Conservation (phyloP, 2,329 filamentous ascomycete species). For the Fusarium phyllophilum region DNA sequence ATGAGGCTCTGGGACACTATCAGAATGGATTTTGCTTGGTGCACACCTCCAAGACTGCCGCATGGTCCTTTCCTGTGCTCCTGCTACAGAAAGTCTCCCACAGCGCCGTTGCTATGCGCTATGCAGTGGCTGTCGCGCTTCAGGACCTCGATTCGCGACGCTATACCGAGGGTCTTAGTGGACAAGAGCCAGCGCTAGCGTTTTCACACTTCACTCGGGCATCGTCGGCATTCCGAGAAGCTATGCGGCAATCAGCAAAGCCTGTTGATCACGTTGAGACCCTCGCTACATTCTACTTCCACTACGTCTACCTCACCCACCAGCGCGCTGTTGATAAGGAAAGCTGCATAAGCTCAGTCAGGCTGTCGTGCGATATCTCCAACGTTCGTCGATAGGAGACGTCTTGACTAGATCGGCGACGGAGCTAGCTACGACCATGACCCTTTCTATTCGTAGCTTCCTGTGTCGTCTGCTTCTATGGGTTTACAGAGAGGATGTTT, state of each 20-base stretch:
- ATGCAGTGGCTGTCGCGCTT: neutral
- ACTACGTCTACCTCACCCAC: neutral
- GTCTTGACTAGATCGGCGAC: neutral
- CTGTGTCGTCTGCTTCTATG: neutral
- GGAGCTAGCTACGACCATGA: fast-evolving
- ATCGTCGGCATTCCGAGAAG: neutral
- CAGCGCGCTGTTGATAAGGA: neutral
- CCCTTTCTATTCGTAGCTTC: neutral
- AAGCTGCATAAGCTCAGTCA: neutral
- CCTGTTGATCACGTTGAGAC: neutral
- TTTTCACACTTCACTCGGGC: neutral
- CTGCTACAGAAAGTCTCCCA: neutral
- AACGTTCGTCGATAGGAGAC: neutral
- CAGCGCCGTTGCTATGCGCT: neutral
- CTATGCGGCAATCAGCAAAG: neutral
- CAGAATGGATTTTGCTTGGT: neutral
- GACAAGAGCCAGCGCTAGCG: neutral
- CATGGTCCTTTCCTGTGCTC: neutral
- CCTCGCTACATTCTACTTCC: neutral
- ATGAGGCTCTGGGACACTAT: neutral
- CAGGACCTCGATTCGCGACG: neutral
- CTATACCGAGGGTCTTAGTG: fast-evolving
- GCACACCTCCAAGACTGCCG: neutral
- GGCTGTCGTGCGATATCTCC: neutral
- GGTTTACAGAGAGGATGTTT: neutral